phyloP scores from a whole-genome alignment of 108 stramenopile species.

The Nitzschia sp. region DNA sequence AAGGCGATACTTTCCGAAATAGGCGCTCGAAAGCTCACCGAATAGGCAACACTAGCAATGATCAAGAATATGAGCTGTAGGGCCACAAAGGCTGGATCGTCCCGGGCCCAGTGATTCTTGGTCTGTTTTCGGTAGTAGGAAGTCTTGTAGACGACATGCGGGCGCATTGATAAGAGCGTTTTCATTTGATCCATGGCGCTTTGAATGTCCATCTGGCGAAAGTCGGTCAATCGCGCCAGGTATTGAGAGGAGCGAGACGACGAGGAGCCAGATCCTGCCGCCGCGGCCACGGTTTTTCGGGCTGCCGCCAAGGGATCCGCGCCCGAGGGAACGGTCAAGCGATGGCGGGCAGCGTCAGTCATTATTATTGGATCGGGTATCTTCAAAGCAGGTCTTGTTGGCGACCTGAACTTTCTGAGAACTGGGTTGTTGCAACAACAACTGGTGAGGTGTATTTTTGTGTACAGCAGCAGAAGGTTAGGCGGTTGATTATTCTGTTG shows the following conservation, averaged over 20 bases:
- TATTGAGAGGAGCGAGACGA: conserved; percentile 45
- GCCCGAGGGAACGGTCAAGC: conserved; percentile 40
- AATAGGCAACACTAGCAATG: conserved; percentile 78
- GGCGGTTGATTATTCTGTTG: no score
- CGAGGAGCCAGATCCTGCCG: conserved; percentile 8
- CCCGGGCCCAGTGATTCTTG: conserved; percentile 98
- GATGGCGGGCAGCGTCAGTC: conserved; percentile 34
- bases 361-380: conserved; percentile 4
- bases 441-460: no score
- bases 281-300: conserved; percentile 29
- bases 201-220: conserved; percentile 88
- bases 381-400: no score
- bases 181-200: conserved; percentile 90
- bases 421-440: no score
- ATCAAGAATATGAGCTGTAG: conserved; percentile 80
- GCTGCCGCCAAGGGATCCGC: conserved; percentile 36
- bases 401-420: no score
- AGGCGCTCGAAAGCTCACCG: conserved; percentile 68
- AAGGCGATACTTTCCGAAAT: conserved; percentile 41
- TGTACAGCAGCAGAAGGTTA: no score
- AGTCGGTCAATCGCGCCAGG: conserved; percentile 58
- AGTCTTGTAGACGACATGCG: conserved; percentile 87
- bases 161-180: conserved; percentile 64
- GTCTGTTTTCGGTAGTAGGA: conserved; percentile 90
- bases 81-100: conserved; percentile 97